Conservation (phyloP, 345 rosid genomes). For the Brassica incana region DNA sequence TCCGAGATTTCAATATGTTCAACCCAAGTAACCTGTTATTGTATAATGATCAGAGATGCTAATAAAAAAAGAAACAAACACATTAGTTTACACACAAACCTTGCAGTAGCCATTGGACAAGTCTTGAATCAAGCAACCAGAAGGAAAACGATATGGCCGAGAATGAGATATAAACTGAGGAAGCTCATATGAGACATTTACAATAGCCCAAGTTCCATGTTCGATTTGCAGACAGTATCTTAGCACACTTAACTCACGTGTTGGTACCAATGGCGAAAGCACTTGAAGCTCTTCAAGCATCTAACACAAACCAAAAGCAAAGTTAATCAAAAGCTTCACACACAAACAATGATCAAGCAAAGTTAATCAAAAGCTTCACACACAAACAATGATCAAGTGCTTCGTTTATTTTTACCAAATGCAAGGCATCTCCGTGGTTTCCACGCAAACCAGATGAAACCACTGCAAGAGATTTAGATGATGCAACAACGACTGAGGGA, state of each 20-base stretch:
- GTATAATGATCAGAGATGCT: neutral
- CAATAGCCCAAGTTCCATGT: constrained; percentile 87
- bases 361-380: neutral
- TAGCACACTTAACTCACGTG: constrained; percentile 79
- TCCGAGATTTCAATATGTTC: constrained; percentile 86
- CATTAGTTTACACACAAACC: constrained; percentile 44
- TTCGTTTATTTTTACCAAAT: constrained; percentile 21
- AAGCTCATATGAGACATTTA: constrained; percentile 74
- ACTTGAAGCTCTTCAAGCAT: constrained; percentile 89
- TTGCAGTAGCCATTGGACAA: constrained; percentile 92
- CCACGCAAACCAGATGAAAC: constrained; percentile 62
- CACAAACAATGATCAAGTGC: neutral
- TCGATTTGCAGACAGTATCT: constrained; percentile 84
- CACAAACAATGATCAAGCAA: neutral
- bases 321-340: neutral
- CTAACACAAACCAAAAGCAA: constrained; percentile 12
- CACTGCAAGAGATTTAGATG: constrained; percentile 68
- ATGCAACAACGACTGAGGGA: constrained; percentile 67
- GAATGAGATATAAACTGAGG: constrained; percentile 64
- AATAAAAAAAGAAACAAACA: neutral
- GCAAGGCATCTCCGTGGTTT: constrained; percentile 43
- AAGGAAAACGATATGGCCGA: constrained; percentile 65
- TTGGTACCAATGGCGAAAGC: constrained; percentile 72
- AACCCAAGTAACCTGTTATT: constrained; percentile 77
- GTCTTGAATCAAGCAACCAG: constrained; percentile 94